A percentile compares a stretch with the other conserved stretches of the same genome.
phyloP scores from a whole-genome alignment of 306 rosid species.

The Acacia confusa region DNA sequence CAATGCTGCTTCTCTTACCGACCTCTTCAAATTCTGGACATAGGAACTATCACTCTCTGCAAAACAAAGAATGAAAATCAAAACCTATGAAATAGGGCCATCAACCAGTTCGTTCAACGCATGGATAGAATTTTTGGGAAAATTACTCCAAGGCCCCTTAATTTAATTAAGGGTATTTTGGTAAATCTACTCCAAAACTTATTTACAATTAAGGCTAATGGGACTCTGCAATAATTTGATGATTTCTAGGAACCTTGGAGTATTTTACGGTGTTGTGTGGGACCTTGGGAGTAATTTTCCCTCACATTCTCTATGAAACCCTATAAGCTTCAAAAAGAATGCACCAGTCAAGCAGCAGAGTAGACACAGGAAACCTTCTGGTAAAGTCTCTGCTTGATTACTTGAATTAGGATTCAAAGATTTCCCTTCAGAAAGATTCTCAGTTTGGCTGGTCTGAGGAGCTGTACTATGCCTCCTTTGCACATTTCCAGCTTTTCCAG shows the following conservation, averaged over 20 bases:
- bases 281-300: neutral
- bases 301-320: neutral
- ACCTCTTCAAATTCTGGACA: slow-evolving; percentile 76
- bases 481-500: slow-evolving; percentile 81
- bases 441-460: slow-evolving; percentile 67
- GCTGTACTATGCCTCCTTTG: slow-evolving; percentile 66
- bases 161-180: neutral
- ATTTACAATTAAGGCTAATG: neutral
- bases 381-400: slow-evolving; percentile 51
- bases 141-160: neutral
- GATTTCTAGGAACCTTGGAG: neutral
- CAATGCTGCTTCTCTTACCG: slow-evolving; percentile 93
- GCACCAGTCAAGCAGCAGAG: slow-evolving; percentile 23
- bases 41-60: slow-evolving; percentile 59
- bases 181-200: neutral
- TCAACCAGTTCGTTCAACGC: slow-evolving; percentile 21
- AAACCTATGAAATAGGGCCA: slow-evolving; percentile 32
- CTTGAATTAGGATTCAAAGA: slow-evolving; percentile 59
- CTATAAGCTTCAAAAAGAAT: slow-evolving; percentile 31
- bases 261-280: neutral
- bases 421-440: slow-evolving; percentile 66
- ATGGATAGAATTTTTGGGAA: slow-evolving; percentile 17
- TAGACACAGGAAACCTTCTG: slow-evolving; percentile 62
- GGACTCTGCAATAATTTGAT: neutral
- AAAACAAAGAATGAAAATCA: slow-evolving; percentile 30